Base-by-base conservation (phyloP, 192 early-diverging fungal genomes). In the Rhizoclosmatium globosum region DNA sequence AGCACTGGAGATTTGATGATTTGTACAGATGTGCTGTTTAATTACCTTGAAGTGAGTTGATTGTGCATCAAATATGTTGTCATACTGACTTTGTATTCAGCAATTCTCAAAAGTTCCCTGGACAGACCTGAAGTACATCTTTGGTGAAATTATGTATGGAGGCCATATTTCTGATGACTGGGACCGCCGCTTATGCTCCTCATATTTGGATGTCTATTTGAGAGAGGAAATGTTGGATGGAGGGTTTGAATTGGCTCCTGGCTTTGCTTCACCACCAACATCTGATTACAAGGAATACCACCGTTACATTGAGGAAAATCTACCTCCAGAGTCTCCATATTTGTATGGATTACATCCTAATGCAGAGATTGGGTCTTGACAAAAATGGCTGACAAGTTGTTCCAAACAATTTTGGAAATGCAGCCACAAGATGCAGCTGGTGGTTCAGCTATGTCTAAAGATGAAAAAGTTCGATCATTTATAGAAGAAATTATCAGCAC, bases 141-240 rank as follows among this genome's bases (percentile, higher is more conserved):
- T 91, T 85, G 90, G 90, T 17, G 89, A 91, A 64, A 91, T 91
- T 75, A 91, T 91, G 90, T 91, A 91, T 70, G 90, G 90, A 39
- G 90, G 90, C n/a, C 90, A 91, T 59, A 91, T 91, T 81, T 91
- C 89, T 4, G 90, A 91, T 66, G 90, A 91, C 64, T 91, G 88
- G 90, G 90, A 91, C 71, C 82, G 90, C 23, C 79, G 86, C 50
- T 79, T 91, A 44, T 91, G 90, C 79, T 88, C 88, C 7, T 76
- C 89, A 6, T 91, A 91, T 78, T 76, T 91, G 64, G 90, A 91
- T 72, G 85, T 85, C 6, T 91, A 91, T 67, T 47, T 91, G 17
- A 82, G 82, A 48, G 82, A 86, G 53, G 89, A 91, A 65, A 89
- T 91, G 89, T 79, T 91, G n/a, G 90, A 91, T 74, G 87, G 90